These are phyloP conservation scores for Lichtheimia hyalospora DNA, from an alignment of 371 early-diverging fungal species.

Conservation along the genomic window DNA sequence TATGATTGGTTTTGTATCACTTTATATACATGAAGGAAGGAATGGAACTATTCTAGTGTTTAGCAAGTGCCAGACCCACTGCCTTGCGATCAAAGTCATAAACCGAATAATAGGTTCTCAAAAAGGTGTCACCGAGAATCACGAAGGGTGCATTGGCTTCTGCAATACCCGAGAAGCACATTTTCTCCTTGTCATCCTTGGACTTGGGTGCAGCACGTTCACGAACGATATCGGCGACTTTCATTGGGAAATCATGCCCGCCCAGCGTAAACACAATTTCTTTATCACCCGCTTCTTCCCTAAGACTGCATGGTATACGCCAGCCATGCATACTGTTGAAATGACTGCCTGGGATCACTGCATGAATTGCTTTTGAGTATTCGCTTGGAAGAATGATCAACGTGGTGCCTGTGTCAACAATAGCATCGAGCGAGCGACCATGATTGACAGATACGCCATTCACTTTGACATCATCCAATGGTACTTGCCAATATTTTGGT, in stretches of 20 bases:
- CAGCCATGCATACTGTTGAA: slow-evolving; percentile 36
- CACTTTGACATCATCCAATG: slow-evolving; percentile 37
- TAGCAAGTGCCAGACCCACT: slow-evolving; percentile 28
- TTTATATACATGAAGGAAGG: neutral
- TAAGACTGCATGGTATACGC: slow-evolving; percentile 39
- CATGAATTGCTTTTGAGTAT: slow-evolving; percentile 37
- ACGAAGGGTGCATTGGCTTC: slow-evolving; percentile 25
- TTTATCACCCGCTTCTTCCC: slow-evolving; percentile 7
- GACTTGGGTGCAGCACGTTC: slow-evolving; percentile 16
- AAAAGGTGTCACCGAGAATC: slow-evolving; percentile 37
- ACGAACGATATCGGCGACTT: slow-evolving; percentile 18
- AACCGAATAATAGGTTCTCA: slow-evolving; percentile 31
- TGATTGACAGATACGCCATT: slow-evolving; percentile 20
- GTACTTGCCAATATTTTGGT: slow-evolving; percentile 54
- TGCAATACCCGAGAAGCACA: slow-evolving; percentile 41
- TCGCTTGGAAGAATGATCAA: slow-evolving; percentile 31
- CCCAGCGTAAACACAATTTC: slow-evolving; percentile 17
- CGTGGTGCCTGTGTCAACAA: slow-evolving; percentile 42
- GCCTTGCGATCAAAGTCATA: slow-evolving; percentile 26
- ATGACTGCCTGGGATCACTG: slow-evolving; percentile 34
- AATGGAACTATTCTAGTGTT: slow-evolving; percentile 3
- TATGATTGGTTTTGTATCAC: neutral
- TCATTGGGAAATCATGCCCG: slow-evolving; percentile 17
- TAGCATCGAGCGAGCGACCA: slow-evolving; percentile 22
- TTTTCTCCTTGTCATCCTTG: slow-evolving; percentile 2